phyloP scores from a whole-genome alignment of 352 stramenopile species.

The Pythium phragmiticola region DNA sequence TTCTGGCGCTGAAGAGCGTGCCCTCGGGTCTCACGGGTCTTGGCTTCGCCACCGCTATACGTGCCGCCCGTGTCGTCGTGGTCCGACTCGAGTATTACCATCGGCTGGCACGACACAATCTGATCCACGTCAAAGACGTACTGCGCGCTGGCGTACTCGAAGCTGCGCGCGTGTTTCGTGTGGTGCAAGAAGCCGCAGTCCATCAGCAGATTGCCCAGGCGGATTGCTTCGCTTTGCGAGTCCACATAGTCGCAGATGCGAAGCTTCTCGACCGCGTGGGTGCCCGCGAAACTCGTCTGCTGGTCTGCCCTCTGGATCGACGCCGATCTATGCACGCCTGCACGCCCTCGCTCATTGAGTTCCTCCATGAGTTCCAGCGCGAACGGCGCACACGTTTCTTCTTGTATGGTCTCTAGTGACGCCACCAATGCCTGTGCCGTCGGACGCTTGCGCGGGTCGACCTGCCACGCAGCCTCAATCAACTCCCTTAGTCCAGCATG shows the following conservation, averaged over 20 bases:
- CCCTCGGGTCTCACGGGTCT: neutral
- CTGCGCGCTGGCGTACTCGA: conserved; percentile 18
- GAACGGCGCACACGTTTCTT: conserved; percentile 22
- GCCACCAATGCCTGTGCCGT: conserved; percentile 26
- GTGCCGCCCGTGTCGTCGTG: neutral
- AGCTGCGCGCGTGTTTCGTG: conserved; percentile 27
- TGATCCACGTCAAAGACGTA: conserved; percentile 34
- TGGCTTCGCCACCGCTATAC: neutral
- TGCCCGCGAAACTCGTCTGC: conserved; percentile 26
- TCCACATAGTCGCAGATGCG: conserved; percentile 18
- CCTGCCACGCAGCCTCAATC: conserved; percentile 29
- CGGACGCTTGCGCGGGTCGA: conserved; percentile 20
- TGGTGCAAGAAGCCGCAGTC: conserved; percentile 34
- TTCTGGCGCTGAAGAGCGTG: neutral
- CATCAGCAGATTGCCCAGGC: conserved; percentile 38
- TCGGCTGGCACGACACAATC: conserved; percentile 22
- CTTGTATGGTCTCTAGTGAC: conserved; percentile 29
- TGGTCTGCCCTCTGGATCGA: neutral
- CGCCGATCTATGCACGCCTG: neutral
- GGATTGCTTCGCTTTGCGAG: conserved; percentile 26
- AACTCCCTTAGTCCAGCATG: conserved; percentile 25
- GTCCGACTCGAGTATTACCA: conserved; percentile 27
- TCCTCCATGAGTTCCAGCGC: conserved; percentile 25
- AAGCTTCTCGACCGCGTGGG: conserved; percentile 22
- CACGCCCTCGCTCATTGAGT: conserved; percentile 12